Evolutionary conservation across 2,329 filamentous ascomycete species (phyloP).

Genomic region (Calonectria montana): DNA sequence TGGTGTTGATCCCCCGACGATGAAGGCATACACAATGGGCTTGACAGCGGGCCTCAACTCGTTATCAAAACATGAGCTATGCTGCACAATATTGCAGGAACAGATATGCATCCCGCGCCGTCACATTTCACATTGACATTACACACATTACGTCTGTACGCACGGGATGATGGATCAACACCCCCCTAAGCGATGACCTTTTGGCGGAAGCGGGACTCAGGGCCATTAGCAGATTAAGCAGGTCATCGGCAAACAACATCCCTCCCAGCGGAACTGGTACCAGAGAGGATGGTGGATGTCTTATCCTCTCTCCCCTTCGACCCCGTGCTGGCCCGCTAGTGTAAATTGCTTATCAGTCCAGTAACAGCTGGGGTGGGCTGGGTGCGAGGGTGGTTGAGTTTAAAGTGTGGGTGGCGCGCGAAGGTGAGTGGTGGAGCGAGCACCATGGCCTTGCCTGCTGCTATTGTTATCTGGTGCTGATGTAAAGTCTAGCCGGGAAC

Average conservation of each 20-base stretch:
- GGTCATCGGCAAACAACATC: not conserved
- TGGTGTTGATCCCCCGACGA: not conserved
- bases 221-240: conserved; percentile 14
- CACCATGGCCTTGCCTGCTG: not conserved
- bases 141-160: too few species aligned
- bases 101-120: conserved; percentile 15
- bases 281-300: not conserved
- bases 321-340: conserved; percentile 13
- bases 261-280: not conserved
- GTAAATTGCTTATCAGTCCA: conserved; percentile 24
- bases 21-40: not conserved
- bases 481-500: conserved; percentile 12
- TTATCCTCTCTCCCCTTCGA: conserved; percentile 11
- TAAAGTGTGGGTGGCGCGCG: conserved; percentile 15
- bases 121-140: conserved; percentile 1
- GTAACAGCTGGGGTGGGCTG: conserved; percentile 9
- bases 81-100: conserved; percentile 4
- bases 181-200: not conserved
- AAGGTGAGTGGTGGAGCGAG: conserved; percentile 14
- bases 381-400: conserved; percentile 13
- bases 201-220: not conserved
- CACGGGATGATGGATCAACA: conserved; percentile 10
- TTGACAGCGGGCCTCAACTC: not conserved
- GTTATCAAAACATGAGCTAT: not conserved
- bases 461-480: conserved; percentile 23